Base-by-base conservation (phyloP, 2,329 filamentous ascomycete species). In the Pestalotiopsis sp. region DNA sequence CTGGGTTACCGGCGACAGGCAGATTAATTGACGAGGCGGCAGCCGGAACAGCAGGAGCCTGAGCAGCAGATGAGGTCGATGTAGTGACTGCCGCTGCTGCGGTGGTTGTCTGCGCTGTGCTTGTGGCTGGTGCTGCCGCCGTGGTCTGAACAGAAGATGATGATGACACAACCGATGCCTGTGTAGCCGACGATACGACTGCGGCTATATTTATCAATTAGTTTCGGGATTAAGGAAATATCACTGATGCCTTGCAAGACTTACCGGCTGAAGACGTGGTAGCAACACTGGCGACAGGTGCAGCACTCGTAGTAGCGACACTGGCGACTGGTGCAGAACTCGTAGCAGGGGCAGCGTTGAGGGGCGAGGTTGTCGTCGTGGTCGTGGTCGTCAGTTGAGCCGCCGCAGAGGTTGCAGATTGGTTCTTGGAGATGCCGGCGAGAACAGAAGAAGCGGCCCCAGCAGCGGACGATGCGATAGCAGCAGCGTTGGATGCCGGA, bases 401-500 rank as follows among this genome's bases (percentile, higher is more conserved):
- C n/a, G 38, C 61, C 13, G 66, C 31, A 27, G 49, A 13, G 2
- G 65, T 20, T 14, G 66, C 23, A n/a, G 23, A 13, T 56, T 27
- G 49, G 9, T 25, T 52, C 36, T 63, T 17, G 5, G 67, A 23
- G 12, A 39, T 23, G 2, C 61, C 59, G 27, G 66, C 59, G 31
- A 39, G 57, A 17, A 64, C 61, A 5, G 74, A 74, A 5, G 75
- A 73, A 57, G 74, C 73, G 7, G 69, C 72, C 0, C 41, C 62
- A 9, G 73, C 74, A 1, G 76, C 70, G 3, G 75, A 76, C 52
- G 76, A 76, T 2, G 76, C 74, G 61, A 76, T 73, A 5, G 69
- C 57, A 2, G 73, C 74, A 31, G 73, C 76, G 31, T 77, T 49
- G 5, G 65, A 68, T 1, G 73, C 66, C 4, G 74, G 73, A 7